phyloP scores from a whole-genome alignment of 805 yeast genomes.

The Candida silvicultrix region DNA sequence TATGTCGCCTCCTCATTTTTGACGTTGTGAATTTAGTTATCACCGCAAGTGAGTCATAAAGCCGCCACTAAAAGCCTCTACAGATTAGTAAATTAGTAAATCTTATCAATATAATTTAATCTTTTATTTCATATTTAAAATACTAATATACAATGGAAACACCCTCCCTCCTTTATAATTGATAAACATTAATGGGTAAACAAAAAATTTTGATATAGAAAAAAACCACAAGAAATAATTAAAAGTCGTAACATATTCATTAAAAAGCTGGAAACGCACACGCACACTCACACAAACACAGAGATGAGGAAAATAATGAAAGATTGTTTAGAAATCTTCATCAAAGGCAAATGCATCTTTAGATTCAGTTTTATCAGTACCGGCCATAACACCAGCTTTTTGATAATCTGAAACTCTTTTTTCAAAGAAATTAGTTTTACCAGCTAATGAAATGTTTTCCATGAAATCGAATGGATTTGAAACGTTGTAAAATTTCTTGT shows the following conservation, averaged over 20 bases:
- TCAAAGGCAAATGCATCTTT: conserved; percentile 71
- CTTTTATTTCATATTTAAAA: background rate
- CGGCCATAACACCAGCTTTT: conserved; percentile 98
- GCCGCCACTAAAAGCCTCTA: too few relatives aligned
- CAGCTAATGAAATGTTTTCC: conserved; percentile 98
- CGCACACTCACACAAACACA: too few relatives aligned
- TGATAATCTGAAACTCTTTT: conserved; percentile 98
- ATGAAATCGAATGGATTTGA: conserved; percentile 96
- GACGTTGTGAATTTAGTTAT: too few relatives aligned
- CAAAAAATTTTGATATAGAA: too few relatives aligned
- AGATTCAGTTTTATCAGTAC: conserved; percentile 41
- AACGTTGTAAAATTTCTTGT: conserved; percentile 79
- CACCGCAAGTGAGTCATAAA: too few relatives aligned
- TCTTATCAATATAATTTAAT: too few relatives aligned
- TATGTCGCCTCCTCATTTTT: too few relatives aligned
- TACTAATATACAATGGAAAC: too few relatives aligned
- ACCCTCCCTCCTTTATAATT: background rate
- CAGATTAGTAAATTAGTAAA: too few relatives aligned
- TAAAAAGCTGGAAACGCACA: background rate
- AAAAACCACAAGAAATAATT: background rate
- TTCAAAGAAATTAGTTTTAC: conserved; percentile 98
- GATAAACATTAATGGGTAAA: background rate
- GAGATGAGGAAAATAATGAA: too few relatives aligned
- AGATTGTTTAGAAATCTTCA: conserved; percentile 87
- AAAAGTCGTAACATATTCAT: conserved; percentile 5